Evolutionary conservation across 1,284 basidiomycete species (phyloP).

Genomic region (Xerocomus amazonicus): DNA sequence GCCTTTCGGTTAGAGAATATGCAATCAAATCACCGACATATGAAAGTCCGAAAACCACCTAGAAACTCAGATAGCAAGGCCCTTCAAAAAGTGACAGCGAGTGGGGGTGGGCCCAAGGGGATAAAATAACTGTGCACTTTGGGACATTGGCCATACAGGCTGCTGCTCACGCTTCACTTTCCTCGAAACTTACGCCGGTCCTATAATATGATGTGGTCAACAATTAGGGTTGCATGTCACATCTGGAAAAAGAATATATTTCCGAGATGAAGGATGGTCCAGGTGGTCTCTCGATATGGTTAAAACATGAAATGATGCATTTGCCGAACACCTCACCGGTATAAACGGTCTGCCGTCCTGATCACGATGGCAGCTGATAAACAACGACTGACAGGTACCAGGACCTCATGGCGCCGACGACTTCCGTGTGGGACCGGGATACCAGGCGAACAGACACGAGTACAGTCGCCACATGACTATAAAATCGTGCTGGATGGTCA

Average conservation of each 20-base stretch:
- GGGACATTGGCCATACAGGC: conserved; percentile 9
- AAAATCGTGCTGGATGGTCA: conserved; percentile 19
- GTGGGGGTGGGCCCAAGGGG: conserved; percentile 5
- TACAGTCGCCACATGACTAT: conserved; percentile 19
- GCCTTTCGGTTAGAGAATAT: conserved; percentile 23
- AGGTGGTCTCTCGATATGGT: conserved; percentile 29
- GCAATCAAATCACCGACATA: conserved; percentile 30
- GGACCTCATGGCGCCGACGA: conserved; percentile 77
- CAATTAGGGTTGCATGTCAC: conserved; percentile 21
- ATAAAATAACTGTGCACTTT: conserved; percentile 12
- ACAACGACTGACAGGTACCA: conserved; percentile 16
- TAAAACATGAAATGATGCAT: conserved; percentile 24
- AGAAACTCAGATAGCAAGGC: conserved; percentile 32
- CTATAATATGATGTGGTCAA: conserved; percentile 8
- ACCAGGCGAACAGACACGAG: conserved; percentile 17
- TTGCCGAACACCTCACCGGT: conserved; percentile 27
- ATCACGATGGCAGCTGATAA: conserved; percentile 29
- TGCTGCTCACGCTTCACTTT: conserved; percentile 11
- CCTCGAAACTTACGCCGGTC: conserved; percentile 5
- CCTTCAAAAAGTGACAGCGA: conserved; percentile 12
- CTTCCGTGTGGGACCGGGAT: conserved; percentile 65
- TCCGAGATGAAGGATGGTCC: conserved; percentile 26
- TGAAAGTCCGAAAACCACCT: conserved; percentile 31
- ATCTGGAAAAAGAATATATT: conserved; percentile 19
- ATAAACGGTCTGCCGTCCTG: conserved; percentile 23